A percentile compares a stretch with the other conserved stretches of the same genome.
phyloP scores from a whole-genome alignment of 352 stramenopile species.

The Phytopythium montanum region DNA sequence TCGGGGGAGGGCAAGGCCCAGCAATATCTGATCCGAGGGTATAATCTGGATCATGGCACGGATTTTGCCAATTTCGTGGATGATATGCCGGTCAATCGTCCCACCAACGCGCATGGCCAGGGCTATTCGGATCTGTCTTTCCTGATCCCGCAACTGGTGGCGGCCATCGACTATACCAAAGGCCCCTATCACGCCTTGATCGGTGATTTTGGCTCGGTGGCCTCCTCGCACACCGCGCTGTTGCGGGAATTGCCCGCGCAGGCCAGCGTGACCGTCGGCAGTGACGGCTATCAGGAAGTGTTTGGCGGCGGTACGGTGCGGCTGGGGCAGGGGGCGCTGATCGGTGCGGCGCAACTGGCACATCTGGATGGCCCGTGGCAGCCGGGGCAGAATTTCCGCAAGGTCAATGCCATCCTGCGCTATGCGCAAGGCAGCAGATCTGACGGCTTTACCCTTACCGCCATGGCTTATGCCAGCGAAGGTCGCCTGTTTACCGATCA shows the following conservation, averaged over 20 bases:
- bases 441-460: constrained; percentile 3
- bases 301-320: constrained; percentile 2
- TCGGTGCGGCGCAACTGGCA: constrained; percentile 2
- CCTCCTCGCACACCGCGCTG: constrained; percentile 2
- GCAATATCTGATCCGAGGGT: constrained; percentile 3
- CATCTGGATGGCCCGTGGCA: constrained; percentile 2
- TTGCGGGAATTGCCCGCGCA: constrained; percentile 2
- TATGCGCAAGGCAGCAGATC: constrained; percentile 3
- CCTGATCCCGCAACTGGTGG: constrained; percentile 2
- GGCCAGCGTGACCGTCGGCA: constrained; percentile 2
- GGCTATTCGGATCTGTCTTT: constrained; percentile 4
- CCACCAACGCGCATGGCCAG: constrained; percentile 2
- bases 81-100: constrained; percentile 3
- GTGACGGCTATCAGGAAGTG: constrained; percentile 3
- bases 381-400: constrained; percentile 2
- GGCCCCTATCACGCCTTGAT: constrained; percentile 3
- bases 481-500: constrained; percentile 3
- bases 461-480: constrained; percentile 3
- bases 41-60: constrained; percentile 4
- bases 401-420: constrained; percentile 3
- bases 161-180: constrained; percentile 3
- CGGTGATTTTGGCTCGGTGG: constrained; percentile 3
- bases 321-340: constrained; percentile 1
- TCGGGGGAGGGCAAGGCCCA: constrained; percentile 2
- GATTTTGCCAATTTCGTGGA: constrained; percentile 4